Evolutionary conservation across 1,284 basidiomycete species (phyloP).

Genomic region (Cryptococcus floricola): DNA sequence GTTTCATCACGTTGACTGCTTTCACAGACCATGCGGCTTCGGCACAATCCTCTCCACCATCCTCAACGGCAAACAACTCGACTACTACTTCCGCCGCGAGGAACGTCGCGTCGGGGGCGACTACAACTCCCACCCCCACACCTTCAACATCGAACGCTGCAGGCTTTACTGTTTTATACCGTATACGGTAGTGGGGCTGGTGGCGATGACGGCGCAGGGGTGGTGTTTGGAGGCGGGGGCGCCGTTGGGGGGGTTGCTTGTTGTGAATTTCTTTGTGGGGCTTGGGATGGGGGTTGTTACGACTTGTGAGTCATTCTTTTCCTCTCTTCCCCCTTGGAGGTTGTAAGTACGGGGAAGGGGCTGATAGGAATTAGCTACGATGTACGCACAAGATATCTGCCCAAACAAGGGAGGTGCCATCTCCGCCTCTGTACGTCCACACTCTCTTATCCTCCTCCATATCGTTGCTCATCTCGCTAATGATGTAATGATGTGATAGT

Average conservation of each 20-base stretch:
- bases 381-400: constrained; percentile 44
- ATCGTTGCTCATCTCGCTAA: background rate
- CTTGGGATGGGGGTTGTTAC: constrained; percentile 31
- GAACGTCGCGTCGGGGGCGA: constrained; percentile 38
- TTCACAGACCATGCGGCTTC: constrained; percentile 36
- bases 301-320: constrained; percentile 13
- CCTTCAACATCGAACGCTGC: constrained; percentile 37
- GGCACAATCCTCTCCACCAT: constrained; percentile 34
- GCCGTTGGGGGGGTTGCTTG: constrained; percentile 33
- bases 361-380: constrained; percentile 17
- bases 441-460: background rate
- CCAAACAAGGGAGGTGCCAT: constrained; percentile 45
- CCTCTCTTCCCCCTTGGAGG: too few relatives aligned
- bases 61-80: constrained; percentile 39
- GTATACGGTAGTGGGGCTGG: constrained; percentile 22
- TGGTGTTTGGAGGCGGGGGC: constrained; percentile 38
- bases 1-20: background rate
- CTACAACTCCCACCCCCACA: constrained; percentile 31
- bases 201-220: constrained; percentile 26
- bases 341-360: background rate
- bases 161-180: constrained; percentile 33
- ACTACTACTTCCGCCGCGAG: constrained; percentile 40
- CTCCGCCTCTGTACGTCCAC: constrained; percentile 36
- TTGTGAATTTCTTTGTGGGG: constrained; percentile 40
- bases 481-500: constrained; percentile 7